phyloP scores from a whole-genome alignment of 1,284 basidiomycete genomes.

The Pholiota adiposa region DNA sequence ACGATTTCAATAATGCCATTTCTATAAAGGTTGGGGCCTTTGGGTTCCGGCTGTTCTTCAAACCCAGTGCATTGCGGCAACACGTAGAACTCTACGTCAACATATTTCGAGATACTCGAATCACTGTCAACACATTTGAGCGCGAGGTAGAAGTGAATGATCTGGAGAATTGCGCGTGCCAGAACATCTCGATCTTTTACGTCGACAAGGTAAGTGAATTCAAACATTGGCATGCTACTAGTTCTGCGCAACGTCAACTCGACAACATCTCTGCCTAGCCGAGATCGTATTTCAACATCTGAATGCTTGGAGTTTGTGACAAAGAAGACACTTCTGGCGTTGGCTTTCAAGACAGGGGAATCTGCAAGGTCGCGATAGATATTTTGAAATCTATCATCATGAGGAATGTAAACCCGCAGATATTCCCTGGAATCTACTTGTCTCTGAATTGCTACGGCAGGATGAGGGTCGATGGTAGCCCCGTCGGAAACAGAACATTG shows the following conservation, averaged over 20 bases:
- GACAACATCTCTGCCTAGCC: neutral
- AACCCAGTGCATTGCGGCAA: neutral
- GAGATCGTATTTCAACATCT: neutral
- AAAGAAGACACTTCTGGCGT: neutral
- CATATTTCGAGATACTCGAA: neutral
- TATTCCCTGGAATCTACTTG: neutral
- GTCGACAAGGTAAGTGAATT: neutral
- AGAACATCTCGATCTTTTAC: neutral
- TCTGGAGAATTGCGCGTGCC: neutral
- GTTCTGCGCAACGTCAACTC: neutral
- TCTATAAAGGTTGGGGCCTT: conserved; percentile 8
- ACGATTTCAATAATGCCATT: conserved; percentile 10
- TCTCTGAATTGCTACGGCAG: conserved; percentile 7
- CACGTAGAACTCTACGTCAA: conserved; percentile 12
- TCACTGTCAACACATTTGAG: neutral
- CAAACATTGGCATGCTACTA: neutral
- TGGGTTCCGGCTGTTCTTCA: neutral
- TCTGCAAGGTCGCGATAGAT: neutral
- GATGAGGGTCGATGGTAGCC: neutral
- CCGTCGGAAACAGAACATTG: neutral
- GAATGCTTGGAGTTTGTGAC: neutral
- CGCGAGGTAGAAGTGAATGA: neutral
- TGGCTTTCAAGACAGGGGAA: neutral
- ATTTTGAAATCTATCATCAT: neutral
- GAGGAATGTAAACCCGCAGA: neutral